Evolutionary conservation across 805 yeast species (phyloP).

Genomic region (Candida mattraensis): DNA sequence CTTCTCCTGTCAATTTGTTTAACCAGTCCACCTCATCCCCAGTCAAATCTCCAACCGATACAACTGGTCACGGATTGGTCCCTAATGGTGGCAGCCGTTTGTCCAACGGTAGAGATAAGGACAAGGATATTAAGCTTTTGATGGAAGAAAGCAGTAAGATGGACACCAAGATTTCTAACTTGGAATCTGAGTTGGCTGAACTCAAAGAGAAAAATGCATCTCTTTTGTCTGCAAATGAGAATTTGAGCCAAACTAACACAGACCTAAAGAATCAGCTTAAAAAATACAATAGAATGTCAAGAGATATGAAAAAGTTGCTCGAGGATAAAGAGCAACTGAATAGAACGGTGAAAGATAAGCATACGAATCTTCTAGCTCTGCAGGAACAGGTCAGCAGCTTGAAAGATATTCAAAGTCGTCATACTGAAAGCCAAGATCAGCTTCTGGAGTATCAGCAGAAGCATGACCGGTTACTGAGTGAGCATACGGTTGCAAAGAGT

Average conservation of each 20-base stretch:
- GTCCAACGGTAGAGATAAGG: conserved; percentile 24
- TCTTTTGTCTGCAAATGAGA: conserved; percentile 7
- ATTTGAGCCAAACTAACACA: conserved; percentile 5
- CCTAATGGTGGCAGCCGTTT: conserved; percentile 9
- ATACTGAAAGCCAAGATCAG: conserved; percentile 3
- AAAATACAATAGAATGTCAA: conserved; percentile 7
- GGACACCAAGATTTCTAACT: conserved; percentile 43
- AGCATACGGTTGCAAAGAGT: conserved; percentile 7
- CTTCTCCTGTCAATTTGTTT: too few species aligned
- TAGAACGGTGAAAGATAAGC: conserved; percentile 11
- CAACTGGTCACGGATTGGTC: too few species aligned
- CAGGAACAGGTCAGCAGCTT: conserved; percentile 10
- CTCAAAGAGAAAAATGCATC: conserved; percentile 13
- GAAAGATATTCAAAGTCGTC: conserved; percentile 1
- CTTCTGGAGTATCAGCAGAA: conserved; percentile 5
- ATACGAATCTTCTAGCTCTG: conserved; percentile 8
- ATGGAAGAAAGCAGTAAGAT: conserved; percentile 49
- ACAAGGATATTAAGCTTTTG: conserved; percentile 45
- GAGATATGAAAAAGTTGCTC: conserved; percentile 7
- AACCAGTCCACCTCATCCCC: too few species aligned
- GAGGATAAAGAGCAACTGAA: conserved; percentile 13
- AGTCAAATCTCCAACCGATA: too few species aligned
- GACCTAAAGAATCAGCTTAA: conserved; percentile 11
- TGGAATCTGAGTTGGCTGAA: conserved; percentile 31
- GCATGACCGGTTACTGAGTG: conserved; percentile 6